Conservation (phyloP, 768 basidiomycete genomes). For the Suillus occidentalis region DNA sequence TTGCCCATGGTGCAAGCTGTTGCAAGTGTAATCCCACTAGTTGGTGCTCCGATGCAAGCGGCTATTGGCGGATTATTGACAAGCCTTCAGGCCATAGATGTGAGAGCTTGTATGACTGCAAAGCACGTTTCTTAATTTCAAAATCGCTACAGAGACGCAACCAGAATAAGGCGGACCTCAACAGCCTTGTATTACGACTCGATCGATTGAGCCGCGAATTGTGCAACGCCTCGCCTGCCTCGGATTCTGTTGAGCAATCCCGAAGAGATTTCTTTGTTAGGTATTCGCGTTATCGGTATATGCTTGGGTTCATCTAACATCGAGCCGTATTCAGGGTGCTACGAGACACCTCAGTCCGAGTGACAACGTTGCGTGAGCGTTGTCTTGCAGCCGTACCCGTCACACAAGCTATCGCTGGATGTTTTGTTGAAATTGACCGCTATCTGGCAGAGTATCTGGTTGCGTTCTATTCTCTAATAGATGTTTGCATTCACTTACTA, state of each 20-base stretch:
- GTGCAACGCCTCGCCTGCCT: background rate
- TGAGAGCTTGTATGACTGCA: background rate
- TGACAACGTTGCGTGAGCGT: background rate
- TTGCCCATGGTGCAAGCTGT: background rate
- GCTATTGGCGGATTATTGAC: background rate
- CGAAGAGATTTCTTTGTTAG: background rate
- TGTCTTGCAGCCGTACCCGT: background rate
- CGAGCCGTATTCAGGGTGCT: background rate
- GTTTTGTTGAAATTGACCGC: background rate
- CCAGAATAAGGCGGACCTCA: background rate
- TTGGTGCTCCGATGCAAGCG: background rate
- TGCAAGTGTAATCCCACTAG: background rate
- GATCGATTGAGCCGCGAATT: background rate
- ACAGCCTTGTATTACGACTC: background rate
- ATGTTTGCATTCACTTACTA: background rate
- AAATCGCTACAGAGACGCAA: background rate
- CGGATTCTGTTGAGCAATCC: background rate
- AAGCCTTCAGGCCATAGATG: background rate
- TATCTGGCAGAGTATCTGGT: background rate
- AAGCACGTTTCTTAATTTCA: background rate
- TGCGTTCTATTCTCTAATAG: background rate
- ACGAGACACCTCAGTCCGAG: background rate
- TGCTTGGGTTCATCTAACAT: background rate
- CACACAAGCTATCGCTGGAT: background rate
- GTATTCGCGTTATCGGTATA: background rate